Evolutionary conservation across 768 basidiomycete species (phyloP), one percentile per base, ranked within the genome.

Genomic region (Lyophyllum decastes): DNA sequence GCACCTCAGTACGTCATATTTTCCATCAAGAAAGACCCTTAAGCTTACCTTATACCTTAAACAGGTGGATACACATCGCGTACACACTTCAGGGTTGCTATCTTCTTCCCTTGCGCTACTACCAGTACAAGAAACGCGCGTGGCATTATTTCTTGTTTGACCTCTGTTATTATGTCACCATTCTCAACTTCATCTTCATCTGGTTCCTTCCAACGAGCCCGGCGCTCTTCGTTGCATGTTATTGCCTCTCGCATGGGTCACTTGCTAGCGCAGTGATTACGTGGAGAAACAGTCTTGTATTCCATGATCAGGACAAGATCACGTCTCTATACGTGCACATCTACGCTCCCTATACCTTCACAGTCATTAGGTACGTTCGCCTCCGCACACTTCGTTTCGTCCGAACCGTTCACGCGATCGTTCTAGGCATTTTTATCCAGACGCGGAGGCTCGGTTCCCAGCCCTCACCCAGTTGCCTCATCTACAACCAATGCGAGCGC

Each of bases 221-320:
- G 6, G 77, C 84, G 2, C 80, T 98, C 17, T 98, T 96, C 73
- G 84, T 93, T 49, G 92, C 95, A 4, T 95, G 93, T 67, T 98
- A 97, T 67, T 92, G 92, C 62, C 82, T 98, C 24, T 91, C 94
- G 0, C 89, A 97, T 68, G 97, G 95, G 0, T 84, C 91, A 0
- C 82, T 97, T 30, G 95, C 93, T 0, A 93, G 91, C 51, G 95
- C 96, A 0, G 95, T 98, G 49, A 92, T 98, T 64, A 98, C 96
- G 10, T 99, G 97, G 97, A 83, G 97, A 59, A 99, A 99, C 68
- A 95, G 93, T 62, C 85, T 99, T 22, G 97, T 99, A 2, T 99
- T 99, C 76, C 97, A 99, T 67, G 95, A 96, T 66, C 82, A 86
- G 54, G 97, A 99, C 72, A 98, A 98, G 73, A 92, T 98, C 68